Conservation (phyloP, 2,329 filamentous ascomycete genomes). For the Colletotrichum salicis region DNA sequence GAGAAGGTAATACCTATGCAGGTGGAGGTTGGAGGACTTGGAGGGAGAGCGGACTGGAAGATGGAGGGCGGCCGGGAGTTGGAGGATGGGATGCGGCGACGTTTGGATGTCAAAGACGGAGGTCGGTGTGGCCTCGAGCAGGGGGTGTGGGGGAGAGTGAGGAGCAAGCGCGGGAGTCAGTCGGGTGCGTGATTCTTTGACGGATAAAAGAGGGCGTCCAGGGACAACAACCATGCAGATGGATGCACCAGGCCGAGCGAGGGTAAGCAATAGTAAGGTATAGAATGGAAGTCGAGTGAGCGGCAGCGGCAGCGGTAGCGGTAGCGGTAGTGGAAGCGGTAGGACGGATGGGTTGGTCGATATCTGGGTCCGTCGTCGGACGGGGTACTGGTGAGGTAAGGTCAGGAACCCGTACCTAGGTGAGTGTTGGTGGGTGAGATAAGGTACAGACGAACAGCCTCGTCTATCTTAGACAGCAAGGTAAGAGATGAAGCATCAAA, state of each 20-base stretch:
- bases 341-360: background rate
- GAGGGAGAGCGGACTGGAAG: background rate
- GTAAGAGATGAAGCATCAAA: background rate
- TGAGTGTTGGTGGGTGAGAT: background rate
- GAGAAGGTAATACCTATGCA: background rate
- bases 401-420: background rate
- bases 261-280: background rate
- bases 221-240: slow-evolving; percentile 19
- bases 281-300: background rate
- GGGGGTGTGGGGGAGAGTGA: slow-evolving; percentile 20
- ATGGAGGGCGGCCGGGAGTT: slow-evolving; percentile 29
- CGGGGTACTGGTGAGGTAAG: background rate
- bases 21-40: background rate
- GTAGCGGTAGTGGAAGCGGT: slow-evolving; percentile 9
- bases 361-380: background rate
- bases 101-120: slow-evolving; percentile 30
- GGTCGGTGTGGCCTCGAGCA: slow-evolving; percentile 32
- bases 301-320: slow-evolving; percentile 2
- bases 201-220: slow-evolving; percentile 27
- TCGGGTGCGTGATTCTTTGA: slow-evolving; percentile 18
- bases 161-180: slow-evolving; percentile 20
- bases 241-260: slow-evolving; percentile 20
- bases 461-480: background rate
- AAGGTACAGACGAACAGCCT: background rate
- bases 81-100: slow-evolving; percentile 22